Evolutionary conservation across 805 yeast species (phyloP), one percentile per base, ranked within the genome.

Genomic region (Lachancea dasiensis): DNA sequence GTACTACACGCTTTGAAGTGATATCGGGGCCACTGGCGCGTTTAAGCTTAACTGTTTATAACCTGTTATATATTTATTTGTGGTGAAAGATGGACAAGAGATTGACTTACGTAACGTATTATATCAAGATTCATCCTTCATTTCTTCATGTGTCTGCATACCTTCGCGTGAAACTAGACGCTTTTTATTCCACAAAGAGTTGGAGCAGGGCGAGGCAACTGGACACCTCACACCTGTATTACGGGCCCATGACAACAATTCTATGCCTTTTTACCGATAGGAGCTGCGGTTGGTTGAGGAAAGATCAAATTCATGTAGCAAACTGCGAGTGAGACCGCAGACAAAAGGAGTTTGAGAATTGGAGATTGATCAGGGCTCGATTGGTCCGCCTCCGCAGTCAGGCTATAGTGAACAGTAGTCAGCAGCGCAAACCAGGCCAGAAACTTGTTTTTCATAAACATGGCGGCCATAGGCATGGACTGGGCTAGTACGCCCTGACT

Each of bases 401-500:
- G 41, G 19, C 43, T 50, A 34, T 45, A 51, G 36, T 61, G 76
- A 18, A 74, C 48, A 4, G 77, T 66, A 43, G 73, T 67, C 41
- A 77, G 65, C 17, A 77, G 51, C 3, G 81, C 59, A 16, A 77
- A 60, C 82, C 82, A 74, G 8, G 56, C 63, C 27, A 59, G 32
- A 37, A 54, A 58, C 44, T 60, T 62, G 47, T 66, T 64, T 48
- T 58, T 72, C 73, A 77, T 67, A 58, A 77, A 77, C 77, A 77
- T 75, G 32, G 82, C 82, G 3, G 79, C 79, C 79, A 77, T 73
- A 22, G 83, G 82, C 62, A 77, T 70, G 13, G 79, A 66, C 56
- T 73, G 82, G 28, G 73, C 56, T 3, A 61, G 35, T 31, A 60
- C 27, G 16, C 64, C 62, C 3, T 60, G 45, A 58, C 72, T 64